Evolutionary conservation across 2,329 filamentous ascomycete species (phyloP), one percentile per base, ranked within the genome.

Genomic region (Colletotrichum musae): DNA sequence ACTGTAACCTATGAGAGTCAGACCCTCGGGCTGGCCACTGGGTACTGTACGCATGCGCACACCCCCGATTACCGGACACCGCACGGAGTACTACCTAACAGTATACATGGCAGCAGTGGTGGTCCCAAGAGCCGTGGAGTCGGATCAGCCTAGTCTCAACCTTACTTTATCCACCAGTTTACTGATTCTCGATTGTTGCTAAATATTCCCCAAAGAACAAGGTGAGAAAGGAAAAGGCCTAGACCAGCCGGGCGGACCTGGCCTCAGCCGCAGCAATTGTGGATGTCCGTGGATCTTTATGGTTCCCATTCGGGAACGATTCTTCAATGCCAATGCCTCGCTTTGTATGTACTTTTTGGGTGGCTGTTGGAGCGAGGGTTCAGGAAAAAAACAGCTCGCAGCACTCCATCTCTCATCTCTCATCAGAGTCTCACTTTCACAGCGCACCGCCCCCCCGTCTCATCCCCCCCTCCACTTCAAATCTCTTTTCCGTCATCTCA

Each of bases 401-500:
- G 28, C 6, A 32, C 28, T 32, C 28, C 9, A 9, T n/a, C 6
- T 24, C 18, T 18, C 48, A 24, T n/a, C 52, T 39, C 24, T 15
- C 15, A 21, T 28, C 6, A 16, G 21, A 24, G 21, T 24, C 52
- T 36, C 18, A 21, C 32, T 15, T 16, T 58, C 24, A 60, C 62
- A 66, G 50, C 57, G 32, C 51, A 47, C 26, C n/a, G n/a, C 39
- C 13, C 39, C 50, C 63, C 48, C 41, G 26, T 32, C 51, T 24
- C 26, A 39, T 52, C 7, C 26, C 36, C 36, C 47, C 54, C 39
- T 54, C 39, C 66, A 16, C 21, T 28, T 24, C 6, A 50, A n/a
- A 45, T 50, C 45, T 47, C 57, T 67, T 58, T 39, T 61, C 62
- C 67, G 67, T 48, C 67, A 52, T 70, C 67, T 70, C 66, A 69